Evolutionary conservation across 2,329 filamentous ascomycete genomes (phyloP), one percentile per base, ranked within the genome.

Genomic region (Graphiopsis chlorocephala): DNA sequence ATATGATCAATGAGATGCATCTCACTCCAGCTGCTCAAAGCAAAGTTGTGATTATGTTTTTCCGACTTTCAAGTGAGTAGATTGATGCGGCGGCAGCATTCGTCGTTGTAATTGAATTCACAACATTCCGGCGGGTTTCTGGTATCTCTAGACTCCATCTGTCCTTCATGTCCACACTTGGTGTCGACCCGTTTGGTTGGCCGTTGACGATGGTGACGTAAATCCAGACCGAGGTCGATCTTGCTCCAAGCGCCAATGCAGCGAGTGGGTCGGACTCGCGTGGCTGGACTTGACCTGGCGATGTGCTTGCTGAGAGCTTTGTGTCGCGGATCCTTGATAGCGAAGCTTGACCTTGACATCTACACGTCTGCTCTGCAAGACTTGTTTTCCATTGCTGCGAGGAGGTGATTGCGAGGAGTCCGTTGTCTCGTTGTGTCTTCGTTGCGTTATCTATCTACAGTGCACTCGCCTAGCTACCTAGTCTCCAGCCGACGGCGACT

Each of bases 261-360:
- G 50, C 26, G 29, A 53, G 50, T 53, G 50, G 50, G 50, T 53
- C 50, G 29, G n/a, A 52, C 50, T 53, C 50, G 50, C 50, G 50
- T 53, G 50, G 50, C 50, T 58, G 55, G 38, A 45, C 55, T 38
- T 35, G 55, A 58, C 25, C 15, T 29, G 53, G 53, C n/a, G 33
- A 58, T 58, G 50, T 20, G 50, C 50, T 53, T 20, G 50, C 50
- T 53, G 50, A 42, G 38, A 45, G 38, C 38, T 45, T 45, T n/a
- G 38, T 45, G 17, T n/a, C 35, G 35, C 17, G 35, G 17, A 42
- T 26, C 25, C 48, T 31, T 53, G 50, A 31, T 12, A 31, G 17
- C 28, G 26, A 53, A 14, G 26, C 50, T 53, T 53, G 48, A 52
- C 38, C 38, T 45, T 12, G n/a, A 45, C 38, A 20, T 45, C 17